Evolutionary conservation across 2,329 filamentous ascomycete genomes (phyloP).

Genomic region (Fusarium decemcellulare): DNA sequence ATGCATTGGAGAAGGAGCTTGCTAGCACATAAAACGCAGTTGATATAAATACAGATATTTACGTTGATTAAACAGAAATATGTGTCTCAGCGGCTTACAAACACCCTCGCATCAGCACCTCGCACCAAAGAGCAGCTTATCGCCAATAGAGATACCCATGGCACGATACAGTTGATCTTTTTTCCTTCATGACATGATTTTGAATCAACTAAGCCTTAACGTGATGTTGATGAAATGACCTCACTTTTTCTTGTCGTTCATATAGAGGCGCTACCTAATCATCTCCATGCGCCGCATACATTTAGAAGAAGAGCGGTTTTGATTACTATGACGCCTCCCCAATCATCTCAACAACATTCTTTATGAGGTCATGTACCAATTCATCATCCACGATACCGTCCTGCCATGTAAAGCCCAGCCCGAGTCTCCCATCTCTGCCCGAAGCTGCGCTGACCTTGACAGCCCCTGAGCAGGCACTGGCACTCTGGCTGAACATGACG

Average conservation of each 20-base stretch:
- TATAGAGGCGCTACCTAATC: too few relatives aligned
- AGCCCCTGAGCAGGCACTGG: neutral
- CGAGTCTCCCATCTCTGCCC: neutral
- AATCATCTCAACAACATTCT: neutral
- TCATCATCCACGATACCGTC: neutral
- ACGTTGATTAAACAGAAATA: too few relatives aligned
- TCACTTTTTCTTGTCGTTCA: too few relatives aligned
- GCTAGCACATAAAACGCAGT: neutral
- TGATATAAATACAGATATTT: neutral
- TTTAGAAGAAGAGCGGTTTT: neutral
- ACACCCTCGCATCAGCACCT: too few relatives aligned
- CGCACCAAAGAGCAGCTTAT: too few relatives aligned
- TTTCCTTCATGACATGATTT: too few relatives aligned
- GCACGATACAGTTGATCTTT: too few relatives aligned
- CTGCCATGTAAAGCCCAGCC: conserved; percentile 1
- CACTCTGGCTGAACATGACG: neutral
- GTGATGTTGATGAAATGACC: too few relatives aligned
- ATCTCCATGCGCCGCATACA: too few relatives aligned
- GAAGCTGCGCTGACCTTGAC: neutral
- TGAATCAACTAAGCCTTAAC: too few relatives aligned
- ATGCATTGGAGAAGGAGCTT: conserved; percentile 49
- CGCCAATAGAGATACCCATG: too few relatives aligned
- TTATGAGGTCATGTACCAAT: neutral
- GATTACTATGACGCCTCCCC: neutral
- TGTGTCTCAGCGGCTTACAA: too few relatives aligned